Conservation (phyloP, 2,329 filamentous ascomycete species). For the Fusarium phyllophilum region DNA sequence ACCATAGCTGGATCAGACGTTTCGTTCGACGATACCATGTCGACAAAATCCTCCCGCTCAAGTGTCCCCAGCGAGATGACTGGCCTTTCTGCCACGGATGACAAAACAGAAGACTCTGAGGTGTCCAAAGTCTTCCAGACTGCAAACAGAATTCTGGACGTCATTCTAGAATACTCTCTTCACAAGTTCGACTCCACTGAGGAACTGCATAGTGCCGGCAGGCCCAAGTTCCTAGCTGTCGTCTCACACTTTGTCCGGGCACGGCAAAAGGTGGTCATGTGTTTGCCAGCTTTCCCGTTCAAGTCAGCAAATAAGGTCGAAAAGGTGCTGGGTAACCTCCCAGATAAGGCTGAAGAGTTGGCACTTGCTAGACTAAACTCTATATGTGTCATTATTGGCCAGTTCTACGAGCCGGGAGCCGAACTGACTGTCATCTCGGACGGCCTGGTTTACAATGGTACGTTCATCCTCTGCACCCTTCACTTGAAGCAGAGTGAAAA, state of each 20-base stretch:
- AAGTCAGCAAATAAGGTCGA: slow-evolving; percentile 49
- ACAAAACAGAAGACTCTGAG: not conserved
- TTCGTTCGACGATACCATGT: not conserved
- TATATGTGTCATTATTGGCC: slow-evolving; percentile 42
- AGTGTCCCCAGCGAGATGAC: not conserved
- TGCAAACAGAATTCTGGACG: not conserved
- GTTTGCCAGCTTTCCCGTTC: slow-evolving; percentile 47
- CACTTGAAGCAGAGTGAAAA: not conserved
- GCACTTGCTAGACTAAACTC: slow-evolving; percentile 41
- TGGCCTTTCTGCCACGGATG: not conserved
- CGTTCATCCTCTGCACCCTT: not conserved
- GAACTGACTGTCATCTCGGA: slow-evolving; percentile 60
- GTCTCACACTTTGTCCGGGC: not conserved
- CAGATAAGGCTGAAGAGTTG: slow-evolving; percentile 48
- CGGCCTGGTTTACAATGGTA: slow-evolving; percentile 63
- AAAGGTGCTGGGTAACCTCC: slow-evolving; percentile 45
- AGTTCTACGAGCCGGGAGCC: slow-evolving; percentile 44
- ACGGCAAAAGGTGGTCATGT: slow-evolving; percentile 13
- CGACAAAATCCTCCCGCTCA: not conserved
- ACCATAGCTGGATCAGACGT: not conserved
- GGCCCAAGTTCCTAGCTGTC: not conserved
- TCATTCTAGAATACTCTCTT: slow-evolving; percentile 5
- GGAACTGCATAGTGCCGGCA: not conserved
- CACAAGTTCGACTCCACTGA: slow-evolving; percentile 5
- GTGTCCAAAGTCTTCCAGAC: not conserved